Percentiles rank a stretch among this genome's conserved stretches.
Conservation (phyloP, 192 early-diverging fungal genomes). For the Linnemannia schmuckeri region DNA sequence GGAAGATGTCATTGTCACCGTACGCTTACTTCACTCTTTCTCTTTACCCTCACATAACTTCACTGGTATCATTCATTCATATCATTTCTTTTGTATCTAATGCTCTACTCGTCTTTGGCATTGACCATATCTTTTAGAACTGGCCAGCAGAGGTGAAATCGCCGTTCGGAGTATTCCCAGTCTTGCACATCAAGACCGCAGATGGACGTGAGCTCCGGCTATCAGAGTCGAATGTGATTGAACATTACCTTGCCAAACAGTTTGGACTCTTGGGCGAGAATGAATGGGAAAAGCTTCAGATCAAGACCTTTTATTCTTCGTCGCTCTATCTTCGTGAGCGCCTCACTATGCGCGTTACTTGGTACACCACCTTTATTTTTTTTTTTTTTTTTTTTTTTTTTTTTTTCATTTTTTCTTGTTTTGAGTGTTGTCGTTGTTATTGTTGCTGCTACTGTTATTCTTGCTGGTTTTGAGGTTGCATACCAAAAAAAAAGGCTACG, state of each 20-base stretch:
- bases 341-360: slow-evolving; percentile 24
- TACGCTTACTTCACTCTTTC: not conserved
- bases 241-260: slow-evolving; percentile 39
- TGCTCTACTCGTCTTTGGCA: not conserved
- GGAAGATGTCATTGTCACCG: slow-evolving; percentile 21
- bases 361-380: slow-evolving; percentile 11
- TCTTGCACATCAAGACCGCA: slow-evolving; percentile 34
- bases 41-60: not conserved
- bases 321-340: slow-evolving; percentile 37
- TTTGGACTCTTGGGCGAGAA: slow-evolving; percentile 47
- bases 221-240: slow-evolving; percentile 19
- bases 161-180: slow-evolving; percentile 33
- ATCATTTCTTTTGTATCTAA: not conserved
- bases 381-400: not conserved
- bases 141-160: slow-evolving; percentile 27
- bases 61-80: not conserved
- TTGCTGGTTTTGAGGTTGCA: no score
- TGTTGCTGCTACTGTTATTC: no score
- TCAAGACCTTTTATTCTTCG: slow-evolving; percentile 36
- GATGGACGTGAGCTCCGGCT: slow-evolving; percentile 18
- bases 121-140: slow-evolving; percentile 2
- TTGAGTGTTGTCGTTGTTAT: no score
- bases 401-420: not conserved
- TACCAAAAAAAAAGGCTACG: no score
- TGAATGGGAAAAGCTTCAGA: slow-evolving; percentile 45